phyloP scores from a whole-genome alignment of 1,284 basidiomycete species.

The Leccinum griseonigrum region DNA sequence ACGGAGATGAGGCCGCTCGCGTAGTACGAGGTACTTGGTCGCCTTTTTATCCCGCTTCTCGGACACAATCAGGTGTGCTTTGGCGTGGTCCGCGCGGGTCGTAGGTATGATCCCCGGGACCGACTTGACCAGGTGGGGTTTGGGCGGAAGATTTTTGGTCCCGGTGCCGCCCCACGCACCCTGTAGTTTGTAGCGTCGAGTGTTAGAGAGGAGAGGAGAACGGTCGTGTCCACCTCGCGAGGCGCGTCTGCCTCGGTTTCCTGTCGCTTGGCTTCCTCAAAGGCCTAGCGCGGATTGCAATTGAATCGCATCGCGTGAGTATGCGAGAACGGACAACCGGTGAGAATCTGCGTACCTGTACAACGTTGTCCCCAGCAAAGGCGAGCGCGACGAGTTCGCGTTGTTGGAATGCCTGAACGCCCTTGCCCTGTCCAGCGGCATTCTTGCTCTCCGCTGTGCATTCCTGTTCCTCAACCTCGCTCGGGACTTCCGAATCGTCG shows the following conservation, averaged over 20 bases:
- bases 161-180: conserved; percentile 92
- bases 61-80: conserved; percentile 90
- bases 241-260: conserved; percentile 86
- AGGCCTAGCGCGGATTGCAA: conserved; percentile 53
- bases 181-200: conserved; percentile 38
- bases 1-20: conserved; percentile 89
- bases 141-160: conserved; percentile 52
- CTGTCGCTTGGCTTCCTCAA: conserved; percentile 78
- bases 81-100: conserved; percentile 80
- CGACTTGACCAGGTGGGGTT: conserved; percentile 73
- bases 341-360: conserved; percentile 55
- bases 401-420: conserved; percentile 74
- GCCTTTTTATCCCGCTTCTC: conserved; percentile 95
- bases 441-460: conserved; percentile 41
- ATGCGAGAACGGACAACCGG: neutral
- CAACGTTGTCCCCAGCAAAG: conserved; percentile 95
- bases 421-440: conserved; percentile 28
- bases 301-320: conserved; percentile 3
- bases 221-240: conserved; percentile 77
- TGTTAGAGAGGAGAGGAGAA: conserved; percentile 39
- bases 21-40: conserved; percentile 73
- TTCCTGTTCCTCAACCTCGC: conserved; percentile 70
- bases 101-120: conserved; percentile 76
- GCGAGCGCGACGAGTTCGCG: conserved; percentile 90
- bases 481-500: conserved; percentile 53